These are phyloP conservation scores for Sphaerulina vaccinii DNA, from an alignment of 2,329 filamentous ascomycete species.

Conservation along the genomic window DNA sequence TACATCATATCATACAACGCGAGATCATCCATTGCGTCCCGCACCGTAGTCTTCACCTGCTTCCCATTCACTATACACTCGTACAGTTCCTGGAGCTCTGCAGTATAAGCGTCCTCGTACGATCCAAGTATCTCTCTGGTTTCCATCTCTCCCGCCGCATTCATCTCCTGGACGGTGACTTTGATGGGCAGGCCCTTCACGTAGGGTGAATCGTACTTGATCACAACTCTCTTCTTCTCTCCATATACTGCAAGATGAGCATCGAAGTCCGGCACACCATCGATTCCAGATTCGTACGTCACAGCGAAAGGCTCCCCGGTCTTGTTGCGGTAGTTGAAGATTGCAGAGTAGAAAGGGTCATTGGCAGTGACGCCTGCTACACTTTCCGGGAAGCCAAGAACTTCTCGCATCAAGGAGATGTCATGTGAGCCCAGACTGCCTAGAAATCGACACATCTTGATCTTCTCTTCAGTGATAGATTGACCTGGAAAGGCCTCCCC, in stretches of 20 bases:
- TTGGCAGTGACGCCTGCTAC: slow-evolving; percentile 48
- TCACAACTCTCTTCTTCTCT: slow-evolving; percentile 52
- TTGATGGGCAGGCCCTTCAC: slow-evolving; percentile 56
- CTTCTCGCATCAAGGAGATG: slow-evolving; percentile 55
- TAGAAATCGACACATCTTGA: slow-evolving; percentile 45
- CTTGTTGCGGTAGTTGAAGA: slow-evolving; percentile 46
- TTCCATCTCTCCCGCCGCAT: slow-evolving; percentile 36
- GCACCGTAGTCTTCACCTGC: slow-evolving; percentile 42
- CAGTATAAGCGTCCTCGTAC: slow-evolving; percentile 50
- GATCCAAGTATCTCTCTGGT: slow-evolving; percentile 41
- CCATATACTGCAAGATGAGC: slow-evolving; percentile 56
- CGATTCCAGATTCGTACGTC: slow-evolving; percentile 58
- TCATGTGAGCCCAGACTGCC: slow-evolving; percentile 55
- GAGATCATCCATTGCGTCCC: slow-evolving; percentile 46
- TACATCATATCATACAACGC: slow-evolving; percentile 37
- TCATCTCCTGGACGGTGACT: slow-evolving; percentile 49
- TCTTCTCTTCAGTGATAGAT: slow-evolving; percentile 33
- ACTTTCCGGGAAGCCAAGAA: slow-evolving; percentile 50
- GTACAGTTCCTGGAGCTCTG: slow-evolving; percentile 45
- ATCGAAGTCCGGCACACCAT: slow-evolving; percentile 54
- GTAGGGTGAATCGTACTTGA: slow-evolving; percentile 59
- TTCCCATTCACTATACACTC: slow-evolving; percentile 41
- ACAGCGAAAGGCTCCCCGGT: slow-evolving; percentile 46
- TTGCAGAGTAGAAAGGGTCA: slow-evolving; percentile 38
- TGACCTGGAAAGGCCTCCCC: slow-evolving; percentile 37